phyloP scores from a whole-genome alignment of 306 rosid genomes.

The Cucurbita pepo region DNA sequence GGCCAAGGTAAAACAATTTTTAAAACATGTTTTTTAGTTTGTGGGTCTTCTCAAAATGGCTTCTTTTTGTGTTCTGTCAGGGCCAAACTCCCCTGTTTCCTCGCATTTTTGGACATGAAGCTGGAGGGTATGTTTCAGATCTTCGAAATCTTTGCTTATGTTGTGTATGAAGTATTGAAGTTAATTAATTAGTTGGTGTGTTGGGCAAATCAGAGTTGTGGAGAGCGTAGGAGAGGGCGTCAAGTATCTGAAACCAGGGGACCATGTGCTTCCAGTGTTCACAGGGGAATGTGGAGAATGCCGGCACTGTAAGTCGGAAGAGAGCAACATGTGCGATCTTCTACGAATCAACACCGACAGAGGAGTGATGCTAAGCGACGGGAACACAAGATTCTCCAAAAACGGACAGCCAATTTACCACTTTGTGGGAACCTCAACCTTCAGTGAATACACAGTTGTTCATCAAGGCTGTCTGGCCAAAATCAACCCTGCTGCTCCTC shows the following conservation, averaged over 20 bases:
- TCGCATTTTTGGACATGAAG: conserved; percentile 91
- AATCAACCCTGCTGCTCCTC: conserved; percentile 77
- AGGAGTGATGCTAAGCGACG: conserved; percentile 59
- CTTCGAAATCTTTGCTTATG: neutral
- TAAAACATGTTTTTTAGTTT: neutral
- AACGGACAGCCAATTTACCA: conserved; percentile 64
- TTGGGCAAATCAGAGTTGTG: conserved; percentile 16
- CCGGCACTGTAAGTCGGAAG: conserved; percentile 62
- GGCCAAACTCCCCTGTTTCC: conserved; percentile 79
- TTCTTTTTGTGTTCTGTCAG: conserved; percentile 19
- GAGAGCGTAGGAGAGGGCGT: conserved; percentile 96
- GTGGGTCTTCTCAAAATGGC: neutral
- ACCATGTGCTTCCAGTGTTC: conserved; percentile 84
- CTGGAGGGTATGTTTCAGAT: conserved; percentile 46
- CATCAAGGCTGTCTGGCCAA: conserved; percentile 73
- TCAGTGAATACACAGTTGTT: conserved; percentile 69
- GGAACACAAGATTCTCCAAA: conserved; percentile 47
- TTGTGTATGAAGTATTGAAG: too few relatives aligned
- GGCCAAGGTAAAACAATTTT: conserved; percentile 17
- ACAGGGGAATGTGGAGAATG: conserved; percentile 88
- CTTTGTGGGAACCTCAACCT: conserved; percentile 81
- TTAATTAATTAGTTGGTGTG: too few relatives aligned
- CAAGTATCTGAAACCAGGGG: conserved; percentile 57
- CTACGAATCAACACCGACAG: conserved; percentile 80
- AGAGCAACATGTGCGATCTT: conserved; percentile 90